Conservation (phyloP, 2,329 filamentous ascomycete species). For the Ophiostoma perfectum region DNA sequence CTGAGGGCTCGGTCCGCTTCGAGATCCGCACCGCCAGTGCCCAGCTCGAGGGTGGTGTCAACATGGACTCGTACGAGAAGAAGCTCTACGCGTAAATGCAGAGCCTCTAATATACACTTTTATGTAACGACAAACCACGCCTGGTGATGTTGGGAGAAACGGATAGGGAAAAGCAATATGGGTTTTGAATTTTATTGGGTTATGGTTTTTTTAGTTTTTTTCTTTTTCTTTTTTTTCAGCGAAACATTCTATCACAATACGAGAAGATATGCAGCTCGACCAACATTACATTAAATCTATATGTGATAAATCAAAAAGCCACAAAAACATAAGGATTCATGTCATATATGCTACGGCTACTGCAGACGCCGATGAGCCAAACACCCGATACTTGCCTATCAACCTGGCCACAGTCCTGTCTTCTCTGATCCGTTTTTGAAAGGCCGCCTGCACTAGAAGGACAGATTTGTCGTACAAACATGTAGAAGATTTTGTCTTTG, state of each 20-base stretch:
- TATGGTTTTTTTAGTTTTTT: constrained; percentile 6
- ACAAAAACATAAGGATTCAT: too few relatives aligned
- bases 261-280: not conserved
- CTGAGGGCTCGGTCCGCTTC: constrained; percentile 73
- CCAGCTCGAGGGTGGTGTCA: constrained; percentile 92
- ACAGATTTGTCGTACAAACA: too few relatives aligned
- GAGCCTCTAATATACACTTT: not conserved
- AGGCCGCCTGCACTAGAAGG: too few relatives aligned
- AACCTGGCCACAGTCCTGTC: too few relatives aligned
- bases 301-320: too few relatives aligned
- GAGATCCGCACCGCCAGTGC: constrained; percentile 92
- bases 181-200: constrained; percentile 9
- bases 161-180: constrained; percentile 4
- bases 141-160: not conserved
- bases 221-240: not conserved
- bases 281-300: not conserved
- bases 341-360: too few relatives aligned
- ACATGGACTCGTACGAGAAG: constrained; percentile 99
- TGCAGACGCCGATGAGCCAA: too few relatives aligned
- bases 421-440: too few relatives aligned
- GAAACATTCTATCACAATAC: not conserved
- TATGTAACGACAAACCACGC: not conserved
- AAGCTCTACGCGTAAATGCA: constrained; percentile 80
- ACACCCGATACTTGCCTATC: too few relatives aligned
- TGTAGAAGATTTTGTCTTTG: too few relatives aligned